Evolutionary conservation across 2,329 filamentous ascomycete genomes (phyloP).

Genomic region (Stachybotrys chartarum): DNA sequence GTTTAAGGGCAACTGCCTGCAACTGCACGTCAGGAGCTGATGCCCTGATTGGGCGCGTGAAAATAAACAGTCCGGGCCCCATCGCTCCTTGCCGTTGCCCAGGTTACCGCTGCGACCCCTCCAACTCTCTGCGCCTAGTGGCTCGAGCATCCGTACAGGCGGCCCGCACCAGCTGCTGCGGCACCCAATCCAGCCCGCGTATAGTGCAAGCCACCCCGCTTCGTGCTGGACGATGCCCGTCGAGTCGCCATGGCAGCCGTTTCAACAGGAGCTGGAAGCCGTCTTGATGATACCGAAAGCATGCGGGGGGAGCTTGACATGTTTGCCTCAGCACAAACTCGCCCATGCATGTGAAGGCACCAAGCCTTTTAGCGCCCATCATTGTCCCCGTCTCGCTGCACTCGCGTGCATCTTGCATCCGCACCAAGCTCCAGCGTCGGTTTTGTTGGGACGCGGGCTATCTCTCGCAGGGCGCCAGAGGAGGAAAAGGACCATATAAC

Average conservation of each 20-base stretch:
- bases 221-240: not conserved
- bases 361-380: too few relatives aligned
- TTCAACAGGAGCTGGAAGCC: too few relatives aligned
- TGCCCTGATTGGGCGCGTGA: constrained; percentile 20
- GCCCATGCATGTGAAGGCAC: too few relatives aligned
- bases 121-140: not conserved
- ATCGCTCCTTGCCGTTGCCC: constrained; percentile 14
- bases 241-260: constrained; percentile 23
- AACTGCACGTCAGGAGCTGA: constrained; percentile 7
- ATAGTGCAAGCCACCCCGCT: not conserved
- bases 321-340: too few relatives aligned
- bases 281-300: too few relatives aligned
- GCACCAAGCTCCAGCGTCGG: too few relatives aligned
- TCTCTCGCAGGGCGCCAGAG: too few relatives aligned
- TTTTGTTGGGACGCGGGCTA: too few relatives aligned
- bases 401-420: too few relatives aligned
- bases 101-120: constrained; percentile 10
- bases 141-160: not conserved
- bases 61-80: constrained; percentile 20
- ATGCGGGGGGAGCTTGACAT: too few relatives aligned
- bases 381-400: too few relatives aligned
- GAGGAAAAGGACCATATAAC: too few relatives aligned
- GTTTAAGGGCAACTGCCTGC: constrained; percentile 22
- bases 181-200: not conserved
- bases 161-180: constrained; percentile 7